A percentile compares a stretch with the other conserved stretches of the same genome.
Conservation (phyloP, 1,139 yeast species). For the Arxiozyma heterogenica region DNA sequence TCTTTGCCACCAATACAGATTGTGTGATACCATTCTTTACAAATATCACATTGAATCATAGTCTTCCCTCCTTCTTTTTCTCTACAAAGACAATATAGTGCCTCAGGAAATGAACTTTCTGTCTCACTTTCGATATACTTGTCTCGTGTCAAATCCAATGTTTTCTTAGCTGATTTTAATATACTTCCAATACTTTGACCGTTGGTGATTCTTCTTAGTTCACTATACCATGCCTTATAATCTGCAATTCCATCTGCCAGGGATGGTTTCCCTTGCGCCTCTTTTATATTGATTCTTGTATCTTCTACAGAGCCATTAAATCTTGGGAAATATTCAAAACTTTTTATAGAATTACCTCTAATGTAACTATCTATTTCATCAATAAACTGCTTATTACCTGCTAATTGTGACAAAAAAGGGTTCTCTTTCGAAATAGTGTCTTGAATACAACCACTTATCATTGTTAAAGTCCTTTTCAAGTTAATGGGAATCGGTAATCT, state of each 20-base stretch:
- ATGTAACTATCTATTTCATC: slow-evolving; percentile 6
- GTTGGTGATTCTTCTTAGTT: slow-evolving; percentile 35
- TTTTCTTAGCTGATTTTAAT: slow-evolving; percentile 11
- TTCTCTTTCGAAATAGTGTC: slow-evolving; percentile 29
- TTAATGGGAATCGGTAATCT: slow-evolving; percentile 20
- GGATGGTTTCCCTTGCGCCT: slow-evolving; percentile 8
- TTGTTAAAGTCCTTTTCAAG: slow-evolving; percentile 14
- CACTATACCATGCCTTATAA: slow-evolving; percentile 36
- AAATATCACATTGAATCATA: slow-evolving; percentile 72
- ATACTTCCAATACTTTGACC: slow-evolving; percentile 20
- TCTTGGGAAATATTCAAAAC: slow-evolving; percentile 9
- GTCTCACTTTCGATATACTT: slow-evolving; percentile 20
- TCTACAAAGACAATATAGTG: slow-evolving; percentile 59
- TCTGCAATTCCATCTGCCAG: slow-evolving; percentile 11
- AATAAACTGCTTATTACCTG: slow-evolving; percentile 12
- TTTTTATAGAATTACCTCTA: slow-evolving; percentile 5
- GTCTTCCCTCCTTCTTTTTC: slow-evolving; percentile 50
- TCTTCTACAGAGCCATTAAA: slow-evolving; percentile 26
- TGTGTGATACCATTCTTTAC: slow-evolving; percentile 77
- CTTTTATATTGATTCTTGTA: slow-evolving; percentile 21
- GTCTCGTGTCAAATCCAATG: slow-evolving; percentile 34
- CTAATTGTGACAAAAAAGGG: slow-evolving; percentile 18
- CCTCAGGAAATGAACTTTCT: not conserved
- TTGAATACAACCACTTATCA: slow-evolving; percentile 17
- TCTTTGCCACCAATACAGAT: slow-evolving; percentile 42